A percentile compares a stretch with the other conserved stretches of the same genome.
Evolutionary conservation across 306 rosid species (phyloP).

Genomic region (Pyrus betulifolia): DNA sequence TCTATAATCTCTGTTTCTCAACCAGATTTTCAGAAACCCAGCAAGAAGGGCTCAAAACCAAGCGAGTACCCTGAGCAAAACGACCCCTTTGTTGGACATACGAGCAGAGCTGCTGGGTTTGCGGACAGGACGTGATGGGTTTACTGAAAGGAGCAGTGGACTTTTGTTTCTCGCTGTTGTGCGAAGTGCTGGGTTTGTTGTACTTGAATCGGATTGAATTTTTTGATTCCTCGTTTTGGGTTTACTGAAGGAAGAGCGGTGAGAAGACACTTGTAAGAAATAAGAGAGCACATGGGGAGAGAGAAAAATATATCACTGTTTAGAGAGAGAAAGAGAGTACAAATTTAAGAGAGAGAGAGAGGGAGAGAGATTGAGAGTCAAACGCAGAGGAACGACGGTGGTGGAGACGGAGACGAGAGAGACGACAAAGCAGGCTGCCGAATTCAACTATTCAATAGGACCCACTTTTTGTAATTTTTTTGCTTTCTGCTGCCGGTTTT

Average conservation of each 20-base stretch:
- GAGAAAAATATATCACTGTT: slow-evolving; percentile 16
- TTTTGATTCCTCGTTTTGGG: slow-evolving; percentile 46
- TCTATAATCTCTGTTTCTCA: not conserved
- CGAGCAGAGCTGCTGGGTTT: not conserved
- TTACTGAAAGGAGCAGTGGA: not conserved
- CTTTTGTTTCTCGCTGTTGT: not conserved
- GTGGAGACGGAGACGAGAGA: slow-evolving; percentile 67
- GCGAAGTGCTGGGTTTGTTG: not conserved
- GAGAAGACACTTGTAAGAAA: slow-evolving; percentile 18
- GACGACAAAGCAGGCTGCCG: slow-evolving; percentile 95
- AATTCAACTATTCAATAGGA: slow-evolving; percentile 34
- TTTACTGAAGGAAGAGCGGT: slow-evolving; percentile 11
- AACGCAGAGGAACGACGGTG: slow-evolving; percentile 49
- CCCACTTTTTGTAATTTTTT: slow-evolving; percentile 19
- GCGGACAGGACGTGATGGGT: not conserved
- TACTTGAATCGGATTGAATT: not conserved
- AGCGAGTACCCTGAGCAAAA: slow-evolving; percentile 23
- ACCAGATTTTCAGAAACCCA: slow-evolving; percentile 16
- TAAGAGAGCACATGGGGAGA: slow-evolving; percentile 21
- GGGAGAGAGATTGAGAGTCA: slow-evolving; percentile 27
- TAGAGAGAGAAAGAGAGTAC: slow-evolving; percentile 11
- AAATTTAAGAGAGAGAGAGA: slow-evolving; percentile 3
- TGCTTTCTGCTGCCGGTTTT: not conserved
- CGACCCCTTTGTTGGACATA: slow-evolving; percentile 17
- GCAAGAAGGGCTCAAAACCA: slow-evolving; percentile 20